Conservation (phyloP, 176 grass and related monocot species). For the Raddia distichophylla region DNA sequence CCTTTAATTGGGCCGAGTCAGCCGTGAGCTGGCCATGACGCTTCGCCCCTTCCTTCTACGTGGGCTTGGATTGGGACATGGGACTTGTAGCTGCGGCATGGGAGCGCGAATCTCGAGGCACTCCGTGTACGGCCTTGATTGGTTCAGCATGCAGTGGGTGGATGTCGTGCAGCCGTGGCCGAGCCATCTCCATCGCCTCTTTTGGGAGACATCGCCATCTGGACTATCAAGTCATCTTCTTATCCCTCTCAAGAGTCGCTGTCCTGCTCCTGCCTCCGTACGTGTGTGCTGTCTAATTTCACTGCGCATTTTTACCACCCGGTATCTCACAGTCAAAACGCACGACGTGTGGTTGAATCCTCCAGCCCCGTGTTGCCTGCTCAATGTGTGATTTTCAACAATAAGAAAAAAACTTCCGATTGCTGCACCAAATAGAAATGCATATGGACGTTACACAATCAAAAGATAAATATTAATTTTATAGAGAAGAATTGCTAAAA, state of each 20-base stretch:
- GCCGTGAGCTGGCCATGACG: background rate
- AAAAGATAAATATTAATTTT: too few relatives aligned
- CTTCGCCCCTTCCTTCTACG: background rate
- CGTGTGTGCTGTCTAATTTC: too few relatives aligned
- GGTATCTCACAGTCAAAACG: too few relatives aligned
- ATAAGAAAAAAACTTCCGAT: too few relatives aligned
- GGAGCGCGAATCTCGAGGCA: background rate
- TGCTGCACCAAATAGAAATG: too few relatives aligned
- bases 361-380: too few relatives aligned
- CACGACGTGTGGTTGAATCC: too few relatives aligned
- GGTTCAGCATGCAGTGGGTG: background rate
- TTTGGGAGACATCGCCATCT: background rate
- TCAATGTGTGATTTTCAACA: too few relatives aligned
- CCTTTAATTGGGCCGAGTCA: too few relatives aligned
- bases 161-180: background rate
- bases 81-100: background rate
- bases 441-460: too few relatives aligned
- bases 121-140: background rate
- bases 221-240: background rate
- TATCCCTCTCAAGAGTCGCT: background rate
- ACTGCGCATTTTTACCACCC: too few relatives aligned
- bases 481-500: too few relatives aligned
- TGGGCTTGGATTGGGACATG: background rate
- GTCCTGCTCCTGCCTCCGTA: background rate
- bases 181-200: background rate